Evolutionary conservation across 768 basidiomycete genomes (phyloP).

Genomic region (Agrocybe chaxingu): DNA sequence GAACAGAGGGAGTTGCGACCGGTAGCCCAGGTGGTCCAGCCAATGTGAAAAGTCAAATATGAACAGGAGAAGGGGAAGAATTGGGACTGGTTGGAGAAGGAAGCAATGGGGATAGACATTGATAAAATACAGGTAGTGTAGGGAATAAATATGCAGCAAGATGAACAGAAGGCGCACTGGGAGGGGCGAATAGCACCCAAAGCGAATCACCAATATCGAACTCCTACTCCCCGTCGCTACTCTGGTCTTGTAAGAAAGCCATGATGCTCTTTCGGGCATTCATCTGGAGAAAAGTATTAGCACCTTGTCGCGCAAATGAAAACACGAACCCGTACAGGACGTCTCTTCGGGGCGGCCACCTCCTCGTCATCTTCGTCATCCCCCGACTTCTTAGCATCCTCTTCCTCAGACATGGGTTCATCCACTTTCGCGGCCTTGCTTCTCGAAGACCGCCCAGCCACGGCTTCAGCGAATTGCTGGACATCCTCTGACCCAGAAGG

Average conservation of each 20-base stretch:
- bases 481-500: slow-evolving; percentile 60
- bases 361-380: slow-evolving; percentile 27
- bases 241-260: slow-evolving; percentile 72
- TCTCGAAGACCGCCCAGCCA: slow-evolving; percentile 29
- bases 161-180: too few species aligned
- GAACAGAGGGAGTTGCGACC: slow-evolving; percentile 33
- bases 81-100: background rate
- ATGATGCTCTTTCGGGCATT: slow-evolving; percentile 59
- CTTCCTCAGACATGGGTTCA: slow-evolving; percentile 16
- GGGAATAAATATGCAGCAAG: too few species aligned
- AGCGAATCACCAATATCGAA: background rate
- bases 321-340: slow-evolving; percentile 32
- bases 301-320: background rate
- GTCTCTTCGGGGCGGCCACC: slow-evolving; percentile 30
- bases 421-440: slow-evolving; percentile 19
- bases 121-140: too few species aligned
- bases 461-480: slow-evolving; percentile 58
- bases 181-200: too few species aligned
- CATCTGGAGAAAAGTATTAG: slow-evolving; percentile 19
- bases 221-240: slow-evolving; percentile 45
- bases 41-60: slow-evolving; percentile 25
- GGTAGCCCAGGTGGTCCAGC: slow-evolving; percentile 17
- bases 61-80: too few species aligned
- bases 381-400: slow-evolving; percentile 27
- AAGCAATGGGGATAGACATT: background rate